These are phyloP conservation scores for Inga leiocalycina DNA, from an alignment of 306 rosid species.

Conservation along the genomic window DNA sequence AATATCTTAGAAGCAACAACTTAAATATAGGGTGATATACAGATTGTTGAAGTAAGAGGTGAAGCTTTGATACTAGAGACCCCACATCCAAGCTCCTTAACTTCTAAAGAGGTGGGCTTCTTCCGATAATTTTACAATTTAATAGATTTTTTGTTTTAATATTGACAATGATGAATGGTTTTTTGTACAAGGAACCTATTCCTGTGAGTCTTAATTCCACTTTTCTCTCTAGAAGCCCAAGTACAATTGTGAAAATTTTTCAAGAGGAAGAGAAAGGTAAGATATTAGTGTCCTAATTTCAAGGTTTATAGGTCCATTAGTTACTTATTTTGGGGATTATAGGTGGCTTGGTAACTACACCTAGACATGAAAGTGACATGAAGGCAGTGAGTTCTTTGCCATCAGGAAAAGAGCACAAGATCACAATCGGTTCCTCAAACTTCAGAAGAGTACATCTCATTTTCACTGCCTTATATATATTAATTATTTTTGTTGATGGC, in stretches of 20 bases:
- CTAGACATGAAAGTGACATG: background rate
- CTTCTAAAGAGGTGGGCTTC: background rate
- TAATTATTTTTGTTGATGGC: background rate
- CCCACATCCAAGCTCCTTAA: background rate
- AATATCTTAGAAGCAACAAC: background rate
- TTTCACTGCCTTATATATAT: too few relatives aligned
- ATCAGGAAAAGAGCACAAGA: too few relatives aligned
- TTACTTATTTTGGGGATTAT: background rate
- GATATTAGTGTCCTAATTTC: background rate
- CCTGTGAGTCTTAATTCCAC: background rate
- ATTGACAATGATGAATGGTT: background rate
- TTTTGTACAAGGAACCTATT: background rate
- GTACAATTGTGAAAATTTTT: background rate
- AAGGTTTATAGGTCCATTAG: background rate
- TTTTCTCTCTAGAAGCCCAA: background rate
- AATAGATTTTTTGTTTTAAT: background rate
- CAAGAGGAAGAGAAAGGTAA: background rate
- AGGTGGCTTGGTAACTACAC: background rate
- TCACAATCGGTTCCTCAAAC: background rate
- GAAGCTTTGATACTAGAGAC: background rate
- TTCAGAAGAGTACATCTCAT: background rate
- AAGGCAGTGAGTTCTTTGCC: too few relatives aligned
- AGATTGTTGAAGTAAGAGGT: background rate
- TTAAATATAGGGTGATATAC: background rate
- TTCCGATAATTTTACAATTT: background rate